Percentiles rank a stretch among this genome's conserved stretches.
Conservation (phyloP, 768 basidiomycete genomes). For the Megacollybia marginata region DNA sequence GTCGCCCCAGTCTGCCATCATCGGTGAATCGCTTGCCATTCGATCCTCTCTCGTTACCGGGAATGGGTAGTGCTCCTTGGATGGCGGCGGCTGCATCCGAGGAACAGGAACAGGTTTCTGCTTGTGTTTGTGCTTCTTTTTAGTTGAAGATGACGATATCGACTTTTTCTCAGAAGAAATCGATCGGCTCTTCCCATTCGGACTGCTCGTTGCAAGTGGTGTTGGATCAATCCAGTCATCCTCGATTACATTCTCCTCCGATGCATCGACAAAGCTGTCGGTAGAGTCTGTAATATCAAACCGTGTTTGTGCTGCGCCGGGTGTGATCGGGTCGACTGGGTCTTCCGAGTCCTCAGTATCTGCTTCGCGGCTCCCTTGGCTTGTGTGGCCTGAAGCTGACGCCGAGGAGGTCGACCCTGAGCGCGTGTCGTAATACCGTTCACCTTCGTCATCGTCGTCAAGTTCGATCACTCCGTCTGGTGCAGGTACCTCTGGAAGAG, state of each 20-base stretch:
- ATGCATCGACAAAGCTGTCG: conserved; percentile 1
- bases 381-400: conserved; percentile 30
- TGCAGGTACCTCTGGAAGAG: conserved; percentile 3
- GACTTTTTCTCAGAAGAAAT: conserved; percentile 13
- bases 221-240: conserved; percentile 63
- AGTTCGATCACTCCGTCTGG: conserved; percentile 7
- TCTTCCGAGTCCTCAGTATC: conserved; percentile 68
- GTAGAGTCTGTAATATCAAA: conserved; percentile 23
- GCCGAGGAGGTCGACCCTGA: conserved; percentile 32
- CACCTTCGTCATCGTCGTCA: conserved; percentile 16
- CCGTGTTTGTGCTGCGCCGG: conserved; percentile 38
- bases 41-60: conserved; percentile 36
- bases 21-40: background rate
- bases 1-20: conserved; percentile 9
- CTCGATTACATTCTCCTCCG: conserved; percentile 28
- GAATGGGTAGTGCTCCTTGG: conserved; percentile 52
- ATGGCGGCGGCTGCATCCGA: conserved; percentile 29
- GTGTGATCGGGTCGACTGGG: conserved; percentile 62
- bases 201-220: conserved; percentile 3
- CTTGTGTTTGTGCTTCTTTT: conserved; percentile 30
- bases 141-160: conserved; percentile 12
- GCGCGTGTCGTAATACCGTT: conserved; percentile 45
- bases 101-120: conserved; percentile 34
- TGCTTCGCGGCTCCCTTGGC: conserved; percentile 24
- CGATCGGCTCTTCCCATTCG: conserved; percentile 4